These are phyloP conservation scores for Capsicum baccatum DNA, from an alignment of 257 asterid species.

Conservation along the genomic window DNA sequence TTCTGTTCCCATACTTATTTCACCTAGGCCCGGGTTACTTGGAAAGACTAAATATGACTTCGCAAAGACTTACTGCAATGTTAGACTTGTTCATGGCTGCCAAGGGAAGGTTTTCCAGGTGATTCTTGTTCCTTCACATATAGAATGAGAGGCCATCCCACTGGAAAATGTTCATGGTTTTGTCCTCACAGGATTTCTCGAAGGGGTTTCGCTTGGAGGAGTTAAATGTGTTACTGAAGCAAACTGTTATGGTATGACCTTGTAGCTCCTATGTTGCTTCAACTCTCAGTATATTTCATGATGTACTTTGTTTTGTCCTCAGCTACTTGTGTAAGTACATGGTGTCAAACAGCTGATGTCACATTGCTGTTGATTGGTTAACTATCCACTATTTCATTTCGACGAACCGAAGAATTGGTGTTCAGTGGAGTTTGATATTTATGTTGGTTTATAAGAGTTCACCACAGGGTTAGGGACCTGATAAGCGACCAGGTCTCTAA, in stretches of 20 bases:
- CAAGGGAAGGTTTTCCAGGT: constrained; percentile 84
- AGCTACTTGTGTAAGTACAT: constrained; percentile 17
- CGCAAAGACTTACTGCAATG: constrained; percentile 82
- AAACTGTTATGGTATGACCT: constrained; percentile 85
- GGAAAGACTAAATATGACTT: constrained; percentile 87
- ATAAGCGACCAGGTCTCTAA: no score
- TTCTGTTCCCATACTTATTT: constrained; percentile 33
- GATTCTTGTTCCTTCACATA: constrained; percentile 32
- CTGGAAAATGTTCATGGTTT: constrained; percentile 33
- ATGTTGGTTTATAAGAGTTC: no score
- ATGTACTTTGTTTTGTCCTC: constrained; percentile 14
- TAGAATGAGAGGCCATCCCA: constrained; percentile 21
- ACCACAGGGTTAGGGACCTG: no score
- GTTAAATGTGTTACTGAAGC: constrained; percentile 79
- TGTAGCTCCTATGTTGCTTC: constrained; percentile 19
- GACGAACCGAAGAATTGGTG: background rate
- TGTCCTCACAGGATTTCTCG: constrained; percentile 78
- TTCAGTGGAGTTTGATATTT: background rate
- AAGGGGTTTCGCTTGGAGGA: constrained; percentile 91
- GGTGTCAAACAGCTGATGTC: constrained; percentile 24
- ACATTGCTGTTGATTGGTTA: background rate
- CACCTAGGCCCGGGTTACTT: constrained; percentile 92
- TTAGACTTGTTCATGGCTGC: constrained; percentile 52
- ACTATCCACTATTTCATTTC: constrained; percentile 10
- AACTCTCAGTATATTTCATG: constrained; percentile 8